Percentiles rank a stretch among this genome's conserved stretches.
These are phyloP conservation scores for Fraxinus floribunda DNA, from an alignment of 305 asterid species.

Conservation along the genomic window DNA sequence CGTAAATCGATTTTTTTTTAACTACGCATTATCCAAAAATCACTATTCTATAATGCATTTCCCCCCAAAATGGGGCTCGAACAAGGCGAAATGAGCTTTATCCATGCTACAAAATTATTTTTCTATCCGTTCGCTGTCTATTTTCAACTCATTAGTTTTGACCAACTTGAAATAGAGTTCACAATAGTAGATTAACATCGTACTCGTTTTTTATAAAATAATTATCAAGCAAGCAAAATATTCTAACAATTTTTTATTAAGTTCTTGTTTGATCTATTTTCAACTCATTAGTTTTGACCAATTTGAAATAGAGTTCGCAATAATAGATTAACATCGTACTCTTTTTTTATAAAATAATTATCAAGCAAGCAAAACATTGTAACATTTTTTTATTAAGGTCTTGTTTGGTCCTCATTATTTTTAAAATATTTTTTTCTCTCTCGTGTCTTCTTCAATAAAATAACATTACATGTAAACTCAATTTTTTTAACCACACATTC, in stretches of 20 bases:
- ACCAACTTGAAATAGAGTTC: background rate
- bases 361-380: background rate
- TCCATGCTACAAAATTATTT: background rate
- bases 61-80: background rate
- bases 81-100: background rate
- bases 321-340: too few relatives aligned
- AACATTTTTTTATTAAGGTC: background rate
- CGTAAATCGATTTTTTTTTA: too few relatives aligned
- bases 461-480: too few relatives aligned
- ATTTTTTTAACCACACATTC: background rate
- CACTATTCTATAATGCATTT: background rate
- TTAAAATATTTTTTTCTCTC: background rate
- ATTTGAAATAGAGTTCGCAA: background rate
- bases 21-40: background rate
- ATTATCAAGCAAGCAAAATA: too few relatives aligned
- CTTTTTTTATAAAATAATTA: too few relatives aligned
- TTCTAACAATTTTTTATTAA: too few relatives aligned
- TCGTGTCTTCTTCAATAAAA: background rate
- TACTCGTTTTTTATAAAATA: too few relatives aligned
- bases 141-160: background rate
- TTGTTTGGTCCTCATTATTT: too few relatives aligned
- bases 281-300: background rate
- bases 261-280: background rate
- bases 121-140: background rate
- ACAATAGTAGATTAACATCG: background rate